Conservation (phyloP, 768 basidiomycete species). For the Infundibulicybe gibba region DNA sequence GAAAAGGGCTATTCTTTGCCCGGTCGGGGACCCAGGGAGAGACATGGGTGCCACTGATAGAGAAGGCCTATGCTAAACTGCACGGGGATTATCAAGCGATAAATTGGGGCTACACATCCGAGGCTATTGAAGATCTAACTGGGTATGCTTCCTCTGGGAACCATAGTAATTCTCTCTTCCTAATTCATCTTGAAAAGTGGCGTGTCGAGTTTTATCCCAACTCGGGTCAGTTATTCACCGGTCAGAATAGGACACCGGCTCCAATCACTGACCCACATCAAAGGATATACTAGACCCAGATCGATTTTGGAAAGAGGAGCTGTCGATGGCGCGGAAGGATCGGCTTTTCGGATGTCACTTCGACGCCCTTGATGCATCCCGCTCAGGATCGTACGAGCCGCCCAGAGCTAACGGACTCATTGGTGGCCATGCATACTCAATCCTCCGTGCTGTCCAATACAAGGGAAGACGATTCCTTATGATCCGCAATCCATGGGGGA, state of each 20-base stretch:
- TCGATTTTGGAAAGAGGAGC: conserved; percentile 52
- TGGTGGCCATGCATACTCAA: conserved; percentile 38
- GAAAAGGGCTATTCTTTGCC: conserved; percentile 48
- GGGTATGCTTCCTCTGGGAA: conserved; percentile 31
- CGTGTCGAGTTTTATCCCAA: conserved; percentile 34
- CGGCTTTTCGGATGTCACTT: conserved; percentile 52
- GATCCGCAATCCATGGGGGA: conserved; percentile 42
- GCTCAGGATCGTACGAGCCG: conserved; percentile 16
- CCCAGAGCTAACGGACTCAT: conserved; percentile 26
- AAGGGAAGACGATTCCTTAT: conserved; percentile 38
- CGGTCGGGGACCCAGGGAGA: conserved; percentile 43
- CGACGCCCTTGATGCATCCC: conserved; percentile 22
- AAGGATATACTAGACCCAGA: conserved; percentile 45
- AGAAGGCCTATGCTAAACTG: conserved; percentile 56
- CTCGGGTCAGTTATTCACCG: background rate
- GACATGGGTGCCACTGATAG: conserved; percentile 58
- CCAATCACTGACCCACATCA: too few species aligned
- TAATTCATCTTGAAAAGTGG: conserved; percentile 23
- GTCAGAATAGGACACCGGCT: background rate
- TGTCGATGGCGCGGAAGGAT: conserved; percentile 45
- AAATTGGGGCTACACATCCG: conserved; percentile 31
- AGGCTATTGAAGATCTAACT: conserved; percentile 55
- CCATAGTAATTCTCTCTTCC: background rate
- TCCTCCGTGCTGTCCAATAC: conserved; percentile 35
- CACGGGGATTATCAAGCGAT: conserved; percentile 43